Conservation (phyloP, 1,284 basidiomycete species). For the Irpex sp. region DNA sequence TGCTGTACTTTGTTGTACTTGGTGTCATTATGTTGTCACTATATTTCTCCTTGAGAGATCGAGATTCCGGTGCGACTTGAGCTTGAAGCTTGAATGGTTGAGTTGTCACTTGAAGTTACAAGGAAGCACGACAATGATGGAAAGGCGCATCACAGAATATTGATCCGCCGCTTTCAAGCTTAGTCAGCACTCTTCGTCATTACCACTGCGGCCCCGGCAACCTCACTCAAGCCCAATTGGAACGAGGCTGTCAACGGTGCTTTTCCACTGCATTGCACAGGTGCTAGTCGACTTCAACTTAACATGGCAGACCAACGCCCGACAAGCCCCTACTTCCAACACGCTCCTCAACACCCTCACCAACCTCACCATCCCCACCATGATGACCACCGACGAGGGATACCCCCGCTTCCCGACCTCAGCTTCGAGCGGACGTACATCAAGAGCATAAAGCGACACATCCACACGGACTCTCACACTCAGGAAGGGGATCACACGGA, state of each 20-base stretch:
- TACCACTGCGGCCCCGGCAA: too few relatives aligned
- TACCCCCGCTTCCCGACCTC: conserved; percentile 45
- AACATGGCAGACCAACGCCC: neutral
- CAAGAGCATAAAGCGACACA: conserved; percentile 49
- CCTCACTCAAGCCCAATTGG: too few relatives aligned
- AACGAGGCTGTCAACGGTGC: too few relatives aligned
- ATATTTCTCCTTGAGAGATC: neutral
- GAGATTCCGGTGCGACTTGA: too few relatives aligned
- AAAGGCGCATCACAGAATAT: neutral
- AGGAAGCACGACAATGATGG: neutral
- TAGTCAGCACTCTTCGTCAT: neutral
- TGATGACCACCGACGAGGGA: neutral
- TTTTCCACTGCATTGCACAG: neutral
- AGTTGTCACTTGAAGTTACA: too few relatives aligned
- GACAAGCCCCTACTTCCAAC: neutral
- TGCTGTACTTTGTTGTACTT: neutral
- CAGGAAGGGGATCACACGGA: conserved; percentile 23
- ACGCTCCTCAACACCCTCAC: neutral
- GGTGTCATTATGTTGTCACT: neutral
- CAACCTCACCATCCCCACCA: neutral
- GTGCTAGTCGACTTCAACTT: neutral
- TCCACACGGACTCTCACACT: conserved; percentile 32
- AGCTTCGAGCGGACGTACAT: conserved; percentile 70
- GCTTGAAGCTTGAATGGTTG: too few relatives aligned
- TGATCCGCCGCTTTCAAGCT: neutral